Percentiles rank a stretch among this genome's conserved stretches.
Evolutionary conservation across 345 rosid genomes (phyloP).

Genomic region (Rubroshorea leprosula): DNA sequence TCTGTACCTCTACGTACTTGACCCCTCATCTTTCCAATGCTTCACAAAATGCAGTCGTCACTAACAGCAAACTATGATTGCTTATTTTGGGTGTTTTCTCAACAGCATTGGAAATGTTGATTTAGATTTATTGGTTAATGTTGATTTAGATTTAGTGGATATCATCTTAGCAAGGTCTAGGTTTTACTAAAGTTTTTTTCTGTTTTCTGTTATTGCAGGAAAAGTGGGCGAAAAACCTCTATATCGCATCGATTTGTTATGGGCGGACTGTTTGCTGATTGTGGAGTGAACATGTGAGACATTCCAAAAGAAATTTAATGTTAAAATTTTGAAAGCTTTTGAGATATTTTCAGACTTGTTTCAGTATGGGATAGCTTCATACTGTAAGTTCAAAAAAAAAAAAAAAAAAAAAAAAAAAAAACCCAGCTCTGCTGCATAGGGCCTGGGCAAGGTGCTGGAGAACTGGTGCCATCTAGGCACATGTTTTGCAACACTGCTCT

Average conservation of each 20-base stretch:
- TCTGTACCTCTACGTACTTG: slow-evolving; percentile 17
- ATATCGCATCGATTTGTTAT: slow-evolving; percentile 62
- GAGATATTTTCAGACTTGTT: slow-evolving; percentile 17
- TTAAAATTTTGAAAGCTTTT: slow-evolving; percentile 30
- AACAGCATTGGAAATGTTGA: neutral
- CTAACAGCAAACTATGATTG: too few relatives aligned
- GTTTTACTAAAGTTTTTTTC: neutral
- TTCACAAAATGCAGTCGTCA: too few relatives aligned
- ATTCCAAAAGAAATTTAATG: neutral
- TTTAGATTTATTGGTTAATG: neutral
- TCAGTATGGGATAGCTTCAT: slow-evolving; percentile 14
- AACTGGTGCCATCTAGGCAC: too few relatives aligned
- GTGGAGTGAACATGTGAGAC: slow-evolving; percentile 13
- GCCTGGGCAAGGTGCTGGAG: slow-evolving; percentile 21
- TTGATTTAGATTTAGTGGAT: neutral
- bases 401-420: slow-evolving; percentile 11
- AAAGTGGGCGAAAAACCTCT: slow-evolving; percentile 66
- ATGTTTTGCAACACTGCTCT: too few relatives aligned
- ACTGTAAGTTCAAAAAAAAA: slow-evolving; percentile 2
- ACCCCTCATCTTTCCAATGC: too few relatives aligned
- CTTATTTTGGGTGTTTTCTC: neutral
- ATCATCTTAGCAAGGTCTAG: neutral
- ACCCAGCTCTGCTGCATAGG: slow-evolving; percentile 15
- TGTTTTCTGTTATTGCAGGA: slow-evolving; percentile 34
- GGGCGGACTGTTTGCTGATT: slow-evolving; percentile 61